Base-by-base conservation (phyloP, 441 rosid genomes). In the Erodium chrysanthum region DNA sequence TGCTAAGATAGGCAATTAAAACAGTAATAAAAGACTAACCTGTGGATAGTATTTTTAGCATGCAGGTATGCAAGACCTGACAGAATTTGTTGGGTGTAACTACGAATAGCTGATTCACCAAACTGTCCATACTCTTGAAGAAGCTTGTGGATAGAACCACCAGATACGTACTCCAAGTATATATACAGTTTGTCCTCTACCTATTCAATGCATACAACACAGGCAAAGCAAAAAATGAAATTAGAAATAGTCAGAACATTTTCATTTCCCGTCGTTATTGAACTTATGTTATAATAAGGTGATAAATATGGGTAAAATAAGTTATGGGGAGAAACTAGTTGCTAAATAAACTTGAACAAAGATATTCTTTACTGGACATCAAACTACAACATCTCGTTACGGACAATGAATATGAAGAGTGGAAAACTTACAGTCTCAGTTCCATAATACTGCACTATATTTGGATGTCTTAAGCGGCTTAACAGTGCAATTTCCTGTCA, bases 401-500 rank as follows among this genome's bases (percentile, higher is more conserved):
- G 11, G 15, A 14, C 69, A 67, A 58, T 29, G 22, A 64, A 21
- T 20, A 0, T 33, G 23, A 62, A 44, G 61, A 25, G 12, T 67
- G 40, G 20, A 23, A 54, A 31, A 17, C 70, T 23, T 67, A 67
- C 70, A 11, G 61, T 25, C 29, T 67, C 70, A 6, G 61, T 20
- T 50, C 44, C 70, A 46, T 67, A 67, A 67, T 67, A 67, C 61
- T 52, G 60, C 22, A 67, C 70, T 18, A 67, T 67, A 52, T 67
- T 67, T 58, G 70, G 70, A 54, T 67, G 70, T 76, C 81, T 74
- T 66, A 91, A 79, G 61, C 90, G 88, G 74, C 97, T 91, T 33
- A 91, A 73, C 67, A 88, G 75, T 6, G 78, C 67, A 65, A 91
- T 85, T 82, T 91, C 97, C 97, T 91, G 85, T 59, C 72, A 76